phyloP scores from a whole-genome alignment of 345 rosid genomes.

The Rhizophora apiculata region DNA sequence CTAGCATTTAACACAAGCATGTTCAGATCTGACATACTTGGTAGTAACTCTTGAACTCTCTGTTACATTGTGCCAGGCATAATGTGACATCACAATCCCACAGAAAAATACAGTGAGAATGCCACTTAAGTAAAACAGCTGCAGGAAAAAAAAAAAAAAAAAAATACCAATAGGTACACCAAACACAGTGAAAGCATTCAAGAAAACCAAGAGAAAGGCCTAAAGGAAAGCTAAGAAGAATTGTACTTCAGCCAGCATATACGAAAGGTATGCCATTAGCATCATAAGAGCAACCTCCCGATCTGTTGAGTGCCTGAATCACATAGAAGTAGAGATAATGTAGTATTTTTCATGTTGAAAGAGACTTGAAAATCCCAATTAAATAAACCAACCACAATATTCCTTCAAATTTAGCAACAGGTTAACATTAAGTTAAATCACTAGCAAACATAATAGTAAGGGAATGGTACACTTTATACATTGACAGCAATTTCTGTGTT shows the following conservation, averaged over 20 bases:
- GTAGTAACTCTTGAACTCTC: constrained; percentile 89
- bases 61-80: constrained; percentile 92
- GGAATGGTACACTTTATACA: too few relatives aligned
- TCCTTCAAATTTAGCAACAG: neutral
- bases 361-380: neutral
- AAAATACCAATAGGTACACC: neutral
- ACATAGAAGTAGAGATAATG: neutral
- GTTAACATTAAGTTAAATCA: neutral
- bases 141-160: constrained; percentile 16
- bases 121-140: constrained; percentile 78
- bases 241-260: constrained; percentile 31
- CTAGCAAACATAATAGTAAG: too few relatives aligned
- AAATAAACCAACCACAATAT: neutral
- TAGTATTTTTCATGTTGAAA: neutral
- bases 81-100: constrained; percentile 93
- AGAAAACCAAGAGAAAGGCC: neutral
- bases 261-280: constrained; percentile 33
- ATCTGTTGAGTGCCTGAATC: constrained; percentile 28
- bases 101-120: constrained; percentile 90
- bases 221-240: neutral
- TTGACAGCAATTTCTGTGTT: too few relatives aligned
- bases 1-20: neutral
- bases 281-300: constrained; percentile 33
- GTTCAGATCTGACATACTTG: constrained; percentile 46
- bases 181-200: neutral